A percentile compares a stretch with the other conserved stretches of the same genome.
These are phyloP conservation scores for Trichoderma sp. DNA, from an alignment of 2,329 filamentous ascomycete genomes.

Conservation along the genomic window DNA sequence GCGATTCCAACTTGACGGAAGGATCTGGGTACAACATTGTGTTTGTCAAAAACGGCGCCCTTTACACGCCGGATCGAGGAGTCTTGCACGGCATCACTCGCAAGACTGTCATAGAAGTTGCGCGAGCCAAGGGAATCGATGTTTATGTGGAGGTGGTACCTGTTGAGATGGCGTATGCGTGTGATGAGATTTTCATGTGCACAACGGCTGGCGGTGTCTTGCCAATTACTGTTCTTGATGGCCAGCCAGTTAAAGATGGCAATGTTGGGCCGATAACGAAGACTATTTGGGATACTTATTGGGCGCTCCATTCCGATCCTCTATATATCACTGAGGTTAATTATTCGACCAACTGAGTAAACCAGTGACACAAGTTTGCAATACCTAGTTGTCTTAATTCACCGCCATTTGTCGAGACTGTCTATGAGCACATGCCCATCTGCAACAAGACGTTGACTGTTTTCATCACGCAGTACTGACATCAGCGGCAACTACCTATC, in stretches of 20 bases:
- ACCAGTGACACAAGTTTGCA: neutral
- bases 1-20: slow-evolving; percentile 8
- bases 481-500: no score
- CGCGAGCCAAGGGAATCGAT: slow-evolving; percentile 1
- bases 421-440: no score
- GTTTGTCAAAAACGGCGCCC: slow-evolving; percentile 6
- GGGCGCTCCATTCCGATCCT: neutral
- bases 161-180: slow-evolving; percentile 10
- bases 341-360: neutral
- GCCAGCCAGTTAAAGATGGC: slow-evolving; percentile 2
- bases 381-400: neutral
- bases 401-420: no score
- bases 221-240: slow-evolving; percentile 16
- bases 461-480: no score
- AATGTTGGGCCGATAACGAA: slow-evolving; percentile 13
- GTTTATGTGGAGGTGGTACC: slow-evolving; percentile 9
- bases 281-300: slow-evolving; percentile 6
- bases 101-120: slow-evolving; percentile 9
- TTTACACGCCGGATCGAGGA: slow-evolving; percentile 12
- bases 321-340: neutral
- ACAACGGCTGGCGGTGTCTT: slow-evolving; percentile 1
- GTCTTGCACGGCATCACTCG: slow-evolving; percentile 19
- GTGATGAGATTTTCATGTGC: slow-evolving; percentile 16
- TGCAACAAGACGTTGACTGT: no score
- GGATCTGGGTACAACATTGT: slow-evolving; percentile 16